Base-by-base conservation (phyloP, 2,329 filamentous ascomycete genomes). In the Ophiosphaerella herpotricha region DNA sequence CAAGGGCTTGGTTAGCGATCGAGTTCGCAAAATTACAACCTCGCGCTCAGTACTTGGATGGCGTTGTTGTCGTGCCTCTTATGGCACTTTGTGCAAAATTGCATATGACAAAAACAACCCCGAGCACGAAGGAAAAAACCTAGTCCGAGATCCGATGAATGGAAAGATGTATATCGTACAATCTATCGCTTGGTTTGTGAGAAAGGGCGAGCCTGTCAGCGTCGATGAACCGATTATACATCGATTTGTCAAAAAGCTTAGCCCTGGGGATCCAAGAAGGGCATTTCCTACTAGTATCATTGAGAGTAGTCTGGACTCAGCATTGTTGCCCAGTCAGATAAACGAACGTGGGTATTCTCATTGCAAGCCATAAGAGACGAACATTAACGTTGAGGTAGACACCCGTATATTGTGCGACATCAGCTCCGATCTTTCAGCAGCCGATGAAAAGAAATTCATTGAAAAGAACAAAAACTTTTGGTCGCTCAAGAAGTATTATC, bases 1-100 rank as follows among this genome's bases (percentile, higher is more conserved):
- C 36, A 80, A 80, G 52, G 81, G 81, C 0, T 66, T 83, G 2
- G 76, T 83, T 1, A 69, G 77, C 2, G 80, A 84, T 41, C 74
- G 80, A 9, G 68, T 82, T n/a, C 77, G 81, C 36, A 78, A 74
- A 40, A 69, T 80, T 4, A 71, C 74, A 1, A 73, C 73, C 12
- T 71, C 68, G 1, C 65, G 69, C 2, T 67, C 78, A 0, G 77
- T 82, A 1, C 69, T 83, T 1, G 67, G 67, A 1, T 72, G 68
- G 70, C 64, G 71, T 3, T 74, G 71, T 47, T 73, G 69, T 47
- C 58, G 72, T 12, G 68, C 72, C 4, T 66, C 61, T 0, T 75
- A 75, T 41, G 72, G 72, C 18, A 73, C 70, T 0, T 54, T 70
- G 12, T 75, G 72, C 57, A 74, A 73, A 55, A 64, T 73, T 7